Percentiles rank a stretch among this genome's conserved stretches.
These are phyloP conservation scores for Centaurea solstitialis DNA, from an alignment of 129 eudicot genomes.

Conservation along the genomic window DNA sequence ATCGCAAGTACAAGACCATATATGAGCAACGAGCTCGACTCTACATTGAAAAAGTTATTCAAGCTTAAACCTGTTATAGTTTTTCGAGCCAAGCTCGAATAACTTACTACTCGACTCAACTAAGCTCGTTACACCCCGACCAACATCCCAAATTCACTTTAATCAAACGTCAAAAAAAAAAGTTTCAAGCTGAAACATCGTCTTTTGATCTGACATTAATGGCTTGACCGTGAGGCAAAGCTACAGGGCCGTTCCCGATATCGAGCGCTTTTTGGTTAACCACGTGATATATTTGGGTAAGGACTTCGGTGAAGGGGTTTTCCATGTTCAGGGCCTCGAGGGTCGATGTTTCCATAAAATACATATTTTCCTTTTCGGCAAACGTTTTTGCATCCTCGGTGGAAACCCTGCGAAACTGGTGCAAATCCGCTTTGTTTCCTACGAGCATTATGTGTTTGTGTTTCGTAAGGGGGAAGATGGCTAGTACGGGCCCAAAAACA, in stretches of 20 bases:
- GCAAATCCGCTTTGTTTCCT: constrained; percentile 70
- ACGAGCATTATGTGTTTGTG: constrained; percentile 80
- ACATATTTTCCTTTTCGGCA: constrained; percentile 64
- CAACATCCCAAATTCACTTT: constrained; percentile 1
- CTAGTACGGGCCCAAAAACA: no score
- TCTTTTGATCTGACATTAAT: constrained; percentile 58
- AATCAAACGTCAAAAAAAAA: background rate
- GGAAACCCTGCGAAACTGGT: constrained; percentile 65
- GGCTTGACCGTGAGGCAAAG: constrained; percentile 62
- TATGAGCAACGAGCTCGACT: no score
- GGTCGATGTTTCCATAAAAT: constrained; percentile 72
- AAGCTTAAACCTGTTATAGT: no score
- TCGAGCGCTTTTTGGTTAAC: constrained; percentile 71
- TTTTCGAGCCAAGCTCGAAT: no score
- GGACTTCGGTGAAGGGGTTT: constrained; percentile 62
- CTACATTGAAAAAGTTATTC: no score
- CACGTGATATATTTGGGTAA: constrained; percentile 63
- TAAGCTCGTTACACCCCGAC: background rate
- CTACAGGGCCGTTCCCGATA: constrained; percentile 52
- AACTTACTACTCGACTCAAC: background rate
- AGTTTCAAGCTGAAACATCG: constrained; percentile 44
- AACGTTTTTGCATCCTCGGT: constrained; percentile 70
- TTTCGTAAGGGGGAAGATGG: no score
- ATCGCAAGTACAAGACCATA: no score
- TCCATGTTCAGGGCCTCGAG: constrained; percentile 69